Evolutionary conservation across 2,329 filamentous ascomycete genomes (phyloP).

Genomic region (Macrophomina phaseolina): DNA sequence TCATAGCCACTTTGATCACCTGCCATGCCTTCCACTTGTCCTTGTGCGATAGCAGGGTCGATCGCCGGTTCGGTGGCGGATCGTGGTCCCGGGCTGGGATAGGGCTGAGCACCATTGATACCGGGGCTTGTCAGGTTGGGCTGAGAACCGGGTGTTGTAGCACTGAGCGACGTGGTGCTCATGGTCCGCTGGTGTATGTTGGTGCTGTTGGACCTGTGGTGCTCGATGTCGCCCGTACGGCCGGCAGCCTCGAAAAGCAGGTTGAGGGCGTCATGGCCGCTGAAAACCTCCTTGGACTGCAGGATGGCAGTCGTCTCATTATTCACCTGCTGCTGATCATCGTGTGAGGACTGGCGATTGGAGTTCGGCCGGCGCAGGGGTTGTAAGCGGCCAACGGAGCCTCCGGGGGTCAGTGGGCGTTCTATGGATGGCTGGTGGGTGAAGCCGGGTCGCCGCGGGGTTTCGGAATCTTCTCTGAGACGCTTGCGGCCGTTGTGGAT

Average conservation of each 20-base stretch:
- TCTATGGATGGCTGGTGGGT: slow-evolving; percentile 31
- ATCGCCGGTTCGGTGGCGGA: slow-evolving; percentile 36
- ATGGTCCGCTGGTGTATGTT: slow-evolving; percentile 43
- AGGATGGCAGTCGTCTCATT: slow-evolving; percentile 66
- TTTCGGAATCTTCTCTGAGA: slow-evolving; percentile 56
- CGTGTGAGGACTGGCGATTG: slow-evolving; percentile 45
- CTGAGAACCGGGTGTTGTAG: slow-evolving; percentile 45
- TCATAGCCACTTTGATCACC: slow-evolving; percentile 48
- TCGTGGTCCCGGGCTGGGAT: slow-evolving; percentile 36
- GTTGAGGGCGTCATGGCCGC: slow-evolving; percentile 90
- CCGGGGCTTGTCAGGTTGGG: slow-evolving; percentile 43
- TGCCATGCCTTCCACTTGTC: not conserved
- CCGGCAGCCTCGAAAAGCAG: slow-evolving; percentile 84
- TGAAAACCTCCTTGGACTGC: slow-evolving; percentile 75
- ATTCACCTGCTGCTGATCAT: slow-evolving; percentile 63
- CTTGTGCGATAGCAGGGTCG: slow-evolving; percentile 38
- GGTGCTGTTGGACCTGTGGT: slow-evolving; percentile 56
- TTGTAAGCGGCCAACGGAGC: slow-evolving; percentile 68
- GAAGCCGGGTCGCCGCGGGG: slow-evolving; percentile 37
- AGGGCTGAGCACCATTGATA: slow-evolving; percentile 30
- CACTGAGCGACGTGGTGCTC: slow-evolving; percentile 27
- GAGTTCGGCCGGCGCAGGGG: slow-evolving; percentile 67
- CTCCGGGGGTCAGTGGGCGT: slow-evolving; percentile 69
- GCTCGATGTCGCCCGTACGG: slow-evolving; percentile 54
- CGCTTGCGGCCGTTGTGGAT: slow-evolving; percentile 76